Evolutionary conservation across 1,284 basidiomycete species (phyloP).

Genomic region (Erythrobasidium hasegawianum): DNA sequence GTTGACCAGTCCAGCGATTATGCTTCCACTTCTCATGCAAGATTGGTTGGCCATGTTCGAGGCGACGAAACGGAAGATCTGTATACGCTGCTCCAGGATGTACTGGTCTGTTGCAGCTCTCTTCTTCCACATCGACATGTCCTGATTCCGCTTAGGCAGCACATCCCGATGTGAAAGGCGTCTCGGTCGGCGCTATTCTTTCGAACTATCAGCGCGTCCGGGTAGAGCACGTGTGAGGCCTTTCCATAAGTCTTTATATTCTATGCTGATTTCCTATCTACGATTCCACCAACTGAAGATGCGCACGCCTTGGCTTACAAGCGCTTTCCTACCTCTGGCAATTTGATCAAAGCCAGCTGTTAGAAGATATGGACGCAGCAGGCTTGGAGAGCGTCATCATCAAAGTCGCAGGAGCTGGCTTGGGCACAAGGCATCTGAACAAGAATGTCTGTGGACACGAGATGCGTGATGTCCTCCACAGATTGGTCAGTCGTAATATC

Average conservation of each 20-base stretch:
- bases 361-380: slow-evolving; percentile 78
- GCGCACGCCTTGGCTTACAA: slow-evolving; percentile 72
- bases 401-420: slow-evolving; percentile 93
- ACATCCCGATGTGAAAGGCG: slow-evolving; percentile 79
- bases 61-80: slow-evolving; percentile 98
- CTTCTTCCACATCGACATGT: not conserved
- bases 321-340: slow-evolving; percentile 93
- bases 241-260: not conserved
- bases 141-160: slow-evolving; percentile 54
- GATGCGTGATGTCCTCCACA: slow-evolving; percentile 69
- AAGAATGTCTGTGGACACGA: slow-evolving; percentile 52
- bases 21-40: slow-evolving; percentile 55
- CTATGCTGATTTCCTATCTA: not conserved
- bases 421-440: slow-evolving; percentile 72
- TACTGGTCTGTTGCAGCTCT: slow-evolving; percentile 61
- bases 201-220: slow-evolving; percentile 96
- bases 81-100: slow-evolving; percentile 65
- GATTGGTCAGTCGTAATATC: slow-evolving; percentile 59
- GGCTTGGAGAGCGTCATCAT: slow-evolving; percentile 82
- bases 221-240: slow-evolving; percentile 83
- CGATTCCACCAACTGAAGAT: slow-evolving; percentile 54
- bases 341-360: slow-evolving; percentile 73
- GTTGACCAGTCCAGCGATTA: slow-evolving; percentile 82
- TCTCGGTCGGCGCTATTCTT: slow-evolving; percentile 92
- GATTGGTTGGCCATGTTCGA: slow-evolving; percentile 53